Evolutionary conservation across 306 rosid genomes (phyloP), one percentile per base, ranked within the genome.

Genomic region (Carpinus fangiana): DNA sequence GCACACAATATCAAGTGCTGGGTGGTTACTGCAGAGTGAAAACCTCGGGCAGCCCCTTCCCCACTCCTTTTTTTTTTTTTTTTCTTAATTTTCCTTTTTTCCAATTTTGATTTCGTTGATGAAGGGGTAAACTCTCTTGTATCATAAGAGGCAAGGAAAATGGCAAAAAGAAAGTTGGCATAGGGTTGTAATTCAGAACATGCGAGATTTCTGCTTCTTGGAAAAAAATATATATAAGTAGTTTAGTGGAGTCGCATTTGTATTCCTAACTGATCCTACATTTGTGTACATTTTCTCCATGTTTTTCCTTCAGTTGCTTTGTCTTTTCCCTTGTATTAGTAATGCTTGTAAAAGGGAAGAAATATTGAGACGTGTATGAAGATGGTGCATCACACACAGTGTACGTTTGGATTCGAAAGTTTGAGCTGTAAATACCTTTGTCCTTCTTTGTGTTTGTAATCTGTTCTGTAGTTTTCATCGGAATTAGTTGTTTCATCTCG

Each of bases 41-140:
- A 77, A 72, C 65, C 56, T 26, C 76, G 4, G 43, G 71, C 16
- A 46, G 26, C 59, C 28, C 67, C 70, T 26, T 56, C 53, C 46
- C 60, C 67, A n/a, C 28, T 43, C 41, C 36, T 14, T 34, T 1
- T 21, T 71, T 87, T 67, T 34, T 45, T 17, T 54, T 59, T 46
- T 13, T 71, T 59, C 21, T 53, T 41, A 61, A 31, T 45, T 72
- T 47, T 70, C 57, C 23, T 59, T 13, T 21, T 59, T 13, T 21
- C 59, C 68, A 69, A 56, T 79, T 57, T 78, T 53, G 64, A 21
- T 50, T 48, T 66, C 60, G 20, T 79, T 76, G 73, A 61, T 12
- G 83, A 84, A 81, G 74, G 74, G 78, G 70, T 50, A 72, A 47
- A 73, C 12, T 64, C 78, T 43, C 47, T 61, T 78, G 81, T 83